A percentile compares a stretch with the other conserved stretches of the same genome.
phyloP scores from a whole-genome alignment of 441 rosid genomes.

The Omphalea diandra region DNA sequence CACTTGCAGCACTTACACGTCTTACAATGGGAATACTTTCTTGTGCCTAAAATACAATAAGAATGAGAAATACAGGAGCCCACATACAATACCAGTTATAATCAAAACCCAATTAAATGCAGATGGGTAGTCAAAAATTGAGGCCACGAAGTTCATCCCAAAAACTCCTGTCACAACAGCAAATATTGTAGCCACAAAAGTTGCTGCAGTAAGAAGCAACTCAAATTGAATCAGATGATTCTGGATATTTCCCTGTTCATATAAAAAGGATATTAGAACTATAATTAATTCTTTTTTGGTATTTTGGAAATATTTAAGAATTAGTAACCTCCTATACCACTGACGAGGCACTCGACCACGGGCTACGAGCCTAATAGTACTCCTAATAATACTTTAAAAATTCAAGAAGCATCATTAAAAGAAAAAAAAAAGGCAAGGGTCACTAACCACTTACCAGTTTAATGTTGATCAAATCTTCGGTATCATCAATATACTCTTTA shows the following conservation, averaged over 20 bases:
- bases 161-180: slow-evolving; percentile 86
- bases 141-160: slow-evolving; percentile 80
- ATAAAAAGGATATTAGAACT: background rate
- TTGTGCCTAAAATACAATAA: slow-evolving; percentile 77
- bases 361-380: no score
- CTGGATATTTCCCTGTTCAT: slow-evolving; percentile 83
- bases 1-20: background rate
- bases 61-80: slow-evolving; percentile 51
- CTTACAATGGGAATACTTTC: slow-evolving; percentile 73
- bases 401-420: slow-evolving; percentile 1
- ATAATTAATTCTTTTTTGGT: no score
- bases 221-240: slow-evolving; percentile 92
- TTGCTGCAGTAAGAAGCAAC: slow-evolving; percentile 93
- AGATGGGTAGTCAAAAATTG: slow-evolving; percentile 59
- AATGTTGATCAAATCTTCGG: slow-evolving; percentile 94
- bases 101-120: slow-evolving; percentile 75
- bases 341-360: no score
- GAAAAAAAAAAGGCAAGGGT: slow-evolving; percentile 14
- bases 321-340: no score
- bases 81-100: slow-evolving; percentile 57
- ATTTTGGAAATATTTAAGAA: no score
- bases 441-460: slow-evolving; percentile 60
- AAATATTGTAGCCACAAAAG: slow-evolving; percentile 79
- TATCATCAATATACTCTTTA: slow-evolving; percentile 96
- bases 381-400: no score